Base-by-base conservation (phyloP, 73 alveolate species). In the Tetrahymena borealis region DNA sequence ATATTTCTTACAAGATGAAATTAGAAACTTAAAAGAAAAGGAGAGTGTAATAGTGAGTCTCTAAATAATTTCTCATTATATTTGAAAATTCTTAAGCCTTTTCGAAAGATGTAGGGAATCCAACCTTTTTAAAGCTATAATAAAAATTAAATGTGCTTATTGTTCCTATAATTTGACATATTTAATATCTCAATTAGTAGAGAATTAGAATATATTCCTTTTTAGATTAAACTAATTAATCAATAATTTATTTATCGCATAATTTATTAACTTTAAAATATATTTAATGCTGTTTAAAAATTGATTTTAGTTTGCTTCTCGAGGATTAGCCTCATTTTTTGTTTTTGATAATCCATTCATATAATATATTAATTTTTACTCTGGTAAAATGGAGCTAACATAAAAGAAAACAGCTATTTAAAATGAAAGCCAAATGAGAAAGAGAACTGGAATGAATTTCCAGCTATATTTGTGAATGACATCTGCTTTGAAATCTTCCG, bases 61-160 rank as follows among this genome's bases (percentile, higher is more conserved):
- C 96, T 32, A 78, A 77, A 79, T 95, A 91, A 78, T 78, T 33
- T 38, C 40, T 90, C 91, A 95, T 91, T 7, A 85, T 79, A n/a
- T 78, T 78, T 36, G 97, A 95, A n/a, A 95, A 79, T 36, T 90
- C 40, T 79, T 95, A 36, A 16, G 97, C 97, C 43, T 94, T 92
- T 39, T 92, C 95, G 18, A 95, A 38, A 7, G 78, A 42, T 1
- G 95, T 38, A 11, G 97, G 97, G 78, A 93, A 90, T 1, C 93
- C 93, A 38, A 94, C 36, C 38, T 78, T 91, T 33, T 92, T 79
- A 39, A 94, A 42, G 18, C 97, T 94, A n/a, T n/a, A 38, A 1
- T 20, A 41, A 24, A 85, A 41, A 13, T 11, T 33, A 31, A 79
- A 5, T 1, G 11, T 7, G 28, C 28, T 24, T 60, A 24, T 31